These are phyloP conservation scores for Vanrija pseudolonga DNA, from an alignment of 1,284 basidiomycete genomes.

Conservation along the genomic window DNA sequence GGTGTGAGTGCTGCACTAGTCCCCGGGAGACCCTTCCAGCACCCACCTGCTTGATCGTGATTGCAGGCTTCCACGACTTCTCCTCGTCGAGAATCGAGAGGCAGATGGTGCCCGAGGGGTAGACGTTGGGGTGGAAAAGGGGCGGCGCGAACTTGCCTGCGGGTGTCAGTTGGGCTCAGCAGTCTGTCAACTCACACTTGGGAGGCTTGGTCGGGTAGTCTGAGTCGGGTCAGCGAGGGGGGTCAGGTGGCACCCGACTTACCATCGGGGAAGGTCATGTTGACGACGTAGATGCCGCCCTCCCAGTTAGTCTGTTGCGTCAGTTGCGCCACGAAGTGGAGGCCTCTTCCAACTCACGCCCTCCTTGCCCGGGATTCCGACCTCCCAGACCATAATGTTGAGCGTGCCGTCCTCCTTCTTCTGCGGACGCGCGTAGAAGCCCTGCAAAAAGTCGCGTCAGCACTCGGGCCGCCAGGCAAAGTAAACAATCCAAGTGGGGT, in stretches of 20 bases:
- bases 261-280: constrained; percentile 95
- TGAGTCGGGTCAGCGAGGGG: constrained; percentile 20
- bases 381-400: constrained; percentile 98
- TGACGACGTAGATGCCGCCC: constrained; percentile 86
- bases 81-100: constrained; percentile 98
- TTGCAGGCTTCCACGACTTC: constrained; percentile 98
- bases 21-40: background rate
- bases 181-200: constrained; percentile 36
- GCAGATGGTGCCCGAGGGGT: constrained; percentile 97
- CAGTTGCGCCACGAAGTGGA: constrained; percentile 6
- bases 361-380: constrained; percentile 84
- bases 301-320: constrained; percentile 85
- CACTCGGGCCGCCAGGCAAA: background rate
- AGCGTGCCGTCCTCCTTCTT: constrained; percentile 88
- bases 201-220: constrained; percentile 50
- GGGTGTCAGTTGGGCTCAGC: constrained; percentile 1
- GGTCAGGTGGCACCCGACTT: constrained; percentile 49
- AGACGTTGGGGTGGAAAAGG: constrained; percentile 97
- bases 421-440: constrained; percentile 89
- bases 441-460: constrained; percentile 56
- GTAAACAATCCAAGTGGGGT: background rate
- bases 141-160: constrained; percentile 95
- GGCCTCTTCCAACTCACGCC: constrained; percentile 57
- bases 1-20: background rate
- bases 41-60: constrained; percentile 94